Base-by-base conservation (phyloP, 1,284 basidiomycete genomes). In the Ustilago shanxiensis region DNA sequence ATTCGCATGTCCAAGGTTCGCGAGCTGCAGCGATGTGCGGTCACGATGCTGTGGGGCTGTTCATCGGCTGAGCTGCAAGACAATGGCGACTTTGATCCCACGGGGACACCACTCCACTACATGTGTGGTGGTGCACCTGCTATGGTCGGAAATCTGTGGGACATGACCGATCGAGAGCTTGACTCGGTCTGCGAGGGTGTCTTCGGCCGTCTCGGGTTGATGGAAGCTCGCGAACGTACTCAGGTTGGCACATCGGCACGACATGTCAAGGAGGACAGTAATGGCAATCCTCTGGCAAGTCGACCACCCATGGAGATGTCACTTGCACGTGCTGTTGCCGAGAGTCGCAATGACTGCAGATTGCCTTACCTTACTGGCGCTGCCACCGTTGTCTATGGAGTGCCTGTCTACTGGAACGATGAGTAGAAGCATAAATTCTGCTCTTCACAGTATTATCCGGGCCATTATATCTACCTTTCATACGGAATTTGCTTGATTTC, bases 11-110 rank as follows among this genome's bases (percentile, higher is more conserved):
- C 93, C 1, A 91, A 93, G 84, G 93, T 93, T 79, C 90, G 93
- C 20, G 90, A 92, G 72, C 89, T 99, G 24, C 89, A 90, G 3
- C 89, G 89, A 20, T 99, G 96, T 84, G 95, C 96, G 1, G 92
- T 92, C 11, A 92, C 94, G 0, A 97, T 99, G 95, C 90, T 99
- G 9, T 99, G 95, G 96, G 96, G 97, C 0, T 99, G 96, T 88
- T 99, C 96, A 0, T 97, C 95, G 0, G 97, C 95, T 18, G 88
- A 90, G 3, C 87, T 99, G 71, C 90, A 90, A 61, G 93, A 95
- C 60, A 93, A 95, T 90, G 96, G 96, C 13, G 94, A 96, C 69
- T 95, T 95, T 80, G 96, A 99, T 82, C 89, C 93, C 16, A 90
- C 90, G 16, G 96, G 96, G 10, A 98, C 94, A 20, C 94, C 97